Evolutionary conservation across 495 filamentous ascomycete species (phyloP).

Genomic region (Penicillium ucsense): DNA sequence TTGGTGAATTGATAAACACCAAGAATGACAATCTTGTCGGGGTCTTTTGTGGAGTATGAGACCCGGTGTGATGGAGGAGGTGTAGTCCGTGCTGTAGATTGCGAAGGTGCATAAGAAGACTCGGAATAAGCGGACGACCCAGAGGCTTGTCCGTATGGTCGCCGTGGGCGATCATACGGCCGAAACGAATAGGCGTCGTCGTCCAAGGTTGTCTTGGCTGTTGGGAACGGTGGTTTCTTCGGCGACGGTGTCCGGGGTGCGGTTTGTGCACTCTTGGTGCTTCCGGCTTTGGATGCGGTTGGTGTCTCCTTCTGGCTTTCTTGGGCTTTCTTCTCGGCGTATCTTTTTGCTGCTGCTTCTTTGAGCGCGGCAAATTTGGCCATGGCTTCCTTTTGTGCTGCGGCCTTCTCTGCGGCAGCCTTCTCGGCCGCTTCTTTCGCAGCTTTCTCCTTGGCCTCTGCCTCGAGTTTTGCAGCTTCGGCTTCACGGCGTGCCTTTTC

Average conservation of each 20-base stretch:
- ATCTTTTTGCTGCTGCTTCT: conserved; percentile 35
- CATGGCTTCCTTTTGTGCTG: conserved; percentile 38
- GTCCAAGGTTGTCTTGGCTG: conserved; percentile 56
- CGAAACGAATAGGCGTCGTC: conserved; percentile 67
- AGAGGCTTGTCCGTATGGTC: conserved; percentile 32
- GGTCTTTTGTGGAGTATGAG: conserved; percentile 75
- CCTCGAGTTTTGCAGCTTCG: conserved; percentile 29
- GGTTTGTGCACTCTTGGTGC: conserved; percentile 19
- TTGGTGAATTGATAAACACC: conserved; percentile 88
- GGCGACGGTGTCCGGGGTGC: conserved; percentile 39
- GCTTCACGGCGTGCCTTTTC: conserved; percentile 22
- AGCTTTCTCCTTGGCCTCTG: conserved; percentile 28
- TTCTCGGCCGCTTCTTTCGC: conserved; percentile 35
- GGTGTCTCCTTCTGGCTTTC: conserved; percentile 28
- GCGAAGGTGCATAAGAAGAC: conserved; percentile 72
- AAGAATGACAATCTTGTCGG: conserved; percentile 87
- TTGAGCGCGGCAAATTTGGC: conserved; percentile 37
- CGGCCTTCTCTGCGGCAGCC: conserved; percentile 34
- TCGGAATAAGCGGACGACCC: conserved; percentile 67
- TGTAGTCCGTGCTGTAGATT: conserved; percentile 74
- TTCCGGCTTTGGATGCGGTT: conserved; percentile 16
- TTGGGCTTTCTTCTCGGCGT: conserved; percentile 38
- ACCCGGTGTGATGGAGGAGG: conserved; percentile 70
- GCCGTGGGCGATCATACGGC: conserved; percentile 69
- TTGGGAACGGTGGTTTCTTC: conserved; percentile 47